Evolutionary conservation across 306 rosid species (phyloP), one percentile per base, ranked within the genome.

Genomic region (Ormosia emarginata): DNA sequence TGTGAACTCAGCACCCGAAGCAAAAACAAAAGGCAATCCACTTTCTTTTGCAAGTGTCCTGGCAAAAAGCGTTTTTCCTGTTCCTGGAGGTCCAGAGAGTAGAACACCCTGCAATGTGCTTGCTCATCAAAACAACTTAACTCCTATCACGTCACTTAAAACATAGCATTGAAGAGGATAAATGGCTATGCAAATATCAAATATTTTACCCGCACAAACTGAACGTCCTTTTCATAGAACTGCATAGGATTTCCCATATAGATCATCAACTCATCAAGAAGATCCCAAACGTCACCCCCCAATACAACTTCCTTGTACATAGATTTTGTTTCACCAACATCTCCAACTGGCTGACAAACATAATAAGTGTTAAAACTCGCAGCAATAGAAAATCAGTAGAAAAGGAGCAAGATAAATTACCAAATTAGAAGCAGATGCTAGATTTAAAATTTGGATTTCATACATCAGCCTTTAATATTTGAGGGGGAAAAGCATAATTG

Each of bases 241-340:
- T 92, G 96, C 99, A 95, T 95, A 77, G 99, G 99, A 86, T 95
- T 95, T 82, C 92, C 91, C 98, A 93, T 95, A 83, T 95, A 95
- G 85, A 92, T 91, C 99, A 93, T 93, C 78, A 95, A 84, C 88
- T 95, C 99, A 34, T 95, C 97, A 55, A 95, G 99, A 86, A 95
- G 97, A 81, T 93, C 97, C 99, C 99, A 95, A 64, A 93, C 98
- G 77, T 95, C 99, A 82, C 98, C 99, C 55, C 99, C 99, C 76
- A 95, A 84, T 64, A 95, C 96, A 61, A 95, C 97, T 78, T 95
- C 99, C 83, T 95, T 95, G 78, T 84, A 80, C 98, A 95, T 93
- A 29, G 98, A 92, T 79, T 91, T 90, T 56, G 93, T 88, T 76
- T 90, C 92, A 79, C 99, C 92, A 17, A 82, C 94, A 82, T 90